Base-by-base conservation (phyloP, 2,329 filamentous ascomycete species). In the Dactylonectria macrodidyma region DNA sequence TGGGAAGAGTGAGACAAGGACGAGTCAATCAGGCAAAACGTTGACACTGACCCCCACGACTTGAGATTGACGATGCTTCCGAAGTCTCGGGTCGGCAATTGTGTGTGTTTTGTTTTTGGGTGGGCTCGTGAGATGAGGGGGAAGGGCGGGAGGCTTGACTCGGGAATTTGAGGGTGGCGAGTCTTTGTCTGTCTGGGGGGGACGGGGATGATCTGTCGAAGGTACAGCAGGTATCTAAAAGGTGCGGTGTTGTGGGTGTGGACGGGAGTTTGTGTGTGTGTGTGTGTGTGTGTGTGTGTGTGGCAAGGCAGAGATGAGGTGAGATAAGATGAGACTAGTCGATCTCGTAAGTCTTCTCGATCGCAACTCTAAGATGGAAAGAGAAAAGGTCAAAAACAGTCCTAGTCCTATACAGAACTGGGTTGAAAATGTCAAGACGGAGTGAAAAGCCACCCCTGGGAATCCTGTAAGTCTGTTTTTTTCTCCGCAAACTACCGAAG, bases 11-110 rank as follows among this genome's bases (percentile, higher is more conserved):
- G 46, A 46, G 34, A 34, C 26, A n/a, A 26, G 14, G 8, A 61
- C 11, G 48, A 30, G 30, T 36, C 16, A 38, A 52, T 66, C 58
- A 34, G 47, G 57, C 51, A 58, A 34, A 46, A 30, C 4, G 38
- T n/a, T 46, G 58, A 66, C 46, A 51, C 26, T 60, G 57, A 48
- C 36, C 63, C 58, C 63, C 50, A 59, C 56, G 47, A 47, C 36
- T 54, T 48, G 38, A 30, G 44, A 54, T 47, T 52, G 14, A 36
- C 56, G 51, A 61, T 46, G 24, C 58, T 62, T 57, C 59, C 58
- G 33, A 58, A 36, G 46, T 58, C 59, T 66, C 59, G 38, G 64
- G 34, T 62, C 30, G 33, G 60, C 50, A 51, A 34, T 16, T 30
- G 26, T 30, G 26, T 30, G 26, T 30, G 7, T 30, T 30, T 30